Evolutionary conservation across 306 rosid species (phyloP).

Genomic region (Geum urbanum): DNA sequence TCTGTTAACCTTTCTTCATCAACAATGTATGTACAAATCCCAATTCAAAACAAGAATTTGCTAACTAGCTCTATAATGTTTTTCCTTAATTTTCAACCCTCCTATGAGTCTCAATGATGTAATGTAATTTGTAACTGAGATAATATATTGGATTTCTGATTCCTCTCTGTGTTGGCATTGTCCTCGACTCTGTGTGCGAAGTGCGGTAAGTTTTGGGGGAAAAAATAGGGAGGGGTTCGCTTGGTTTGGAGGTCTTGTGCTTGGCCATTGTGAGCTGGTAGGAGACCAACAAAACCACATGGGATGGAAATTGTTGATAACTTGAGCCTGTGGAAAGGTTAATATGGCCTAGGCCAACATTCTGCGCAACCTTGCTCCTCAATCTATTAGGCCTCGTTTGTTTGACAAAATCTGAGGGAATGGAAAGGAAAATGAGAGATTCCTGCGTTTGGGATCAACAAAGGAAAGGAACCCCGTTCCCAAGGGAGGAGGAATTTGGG

Average conservation of each 20-base stretch:
- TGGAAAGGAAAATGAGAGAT: no score
- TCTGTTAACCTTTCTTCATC: constrained; percentile 21
- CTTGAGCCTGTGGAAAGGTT: constrained; percentile 12
- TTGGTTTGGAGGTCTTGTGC: constrained; percentile 18
- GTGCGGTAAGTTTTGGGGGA: constrained; percentile 4
- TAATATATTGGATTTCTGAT: constrained; percentile 1
- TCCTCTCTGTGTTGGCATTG: no score
- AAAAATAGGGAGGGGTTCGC: neutral
- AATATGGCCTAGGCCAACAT: constrained; percentile 31
- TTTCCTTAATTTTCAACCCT: neutral
- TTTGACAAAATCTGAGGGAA: no score
- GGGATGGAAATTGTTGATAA: constrained; percentile 32
- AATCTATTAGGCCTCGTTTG: no score
- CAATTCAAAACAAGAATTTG: constrained; percentile 21
- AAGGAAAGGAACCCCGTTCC: no score
- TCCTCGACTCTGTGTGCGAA: neutral
- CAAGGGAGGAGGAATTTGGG: no score
- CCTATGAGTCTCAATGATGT: neutral
- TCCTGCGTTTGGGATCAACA: no score
- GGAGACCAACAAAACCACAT: constrained; percentile 45
- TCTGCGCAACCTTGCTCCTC: constrained; percentile 19
- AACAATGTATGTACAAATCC: constrained; percentile 32
- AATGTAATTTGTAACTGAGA: constrained; percentile 8
- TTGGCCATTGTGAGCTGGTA: constrained; percentile 31
- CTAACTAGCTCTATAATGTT: constrained; percentile 1